Conservation (phyloP, 2,329 filamentous ascomycete species). For the Neonectria punicea region DNA sequence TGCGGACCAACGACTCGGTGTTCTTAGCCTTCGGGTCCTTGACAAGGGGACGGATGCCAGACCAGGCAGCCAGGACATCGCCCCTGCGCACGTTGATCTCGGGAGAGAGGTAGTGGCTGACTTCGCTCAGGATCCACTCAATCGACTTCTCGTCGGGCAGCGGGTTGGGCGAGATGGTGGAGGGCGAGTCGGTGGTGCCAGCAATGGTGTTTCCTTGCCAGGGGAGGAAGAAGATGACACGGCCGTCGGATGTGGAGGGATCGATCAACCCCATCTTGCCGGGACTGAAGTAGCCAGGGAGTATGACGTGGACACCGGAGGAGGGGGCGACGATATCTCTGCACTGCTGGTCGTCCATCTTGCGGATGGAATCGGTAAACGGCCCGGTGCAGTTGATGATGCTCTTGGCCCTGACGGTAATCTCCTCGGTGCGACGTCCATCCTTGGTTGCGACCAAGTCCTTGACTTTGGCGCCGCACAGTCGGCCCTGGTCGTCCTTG, state of each 20-base stretch:
- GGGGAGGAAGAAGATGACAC: constrained; percentile 92
- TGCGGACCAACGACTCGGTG: constrained; percentile 87
- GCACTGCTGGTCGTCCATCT: constrained; percentile 79
- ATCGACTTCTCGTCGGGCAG: constrained; percentile 86
- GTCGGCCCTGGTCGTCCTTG: constrained; percentile 77
- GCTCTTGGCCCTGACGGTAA: constrained; percentile 80
- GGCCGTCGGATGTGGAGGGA: constrained; percentile 85
- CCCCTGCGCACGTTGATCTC: constrained; percentile 87
- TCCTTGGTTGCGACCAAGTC: constrained; percentile 75
- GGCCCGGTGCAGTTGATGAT: constrained; percentile 91
- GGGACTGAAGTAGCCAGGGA: constrained; percentile 88
- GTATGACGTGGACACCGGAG: constrained; percentile 86
- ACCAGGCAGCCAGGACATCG: constrained; percentile 91
- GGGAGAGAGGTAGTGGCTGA: constrained; percentile 82
- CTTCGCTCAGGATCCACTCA: constrained; percentile 86
- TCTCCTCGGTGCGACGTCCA: constrained; percentile 67
- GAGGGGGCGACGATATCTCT: constrained; percentile 86
- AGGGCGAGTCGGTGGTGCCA: constrained; percentile 85
- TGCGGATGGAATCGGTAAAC: constrained; percentile 86
- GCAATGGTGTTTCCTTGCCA: constrained; percentile 95
- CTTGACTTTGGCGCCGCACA: constrained; percentile 79
- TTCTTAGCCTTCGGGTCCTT: constrained; percentile 87
- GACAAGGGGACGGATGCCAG: constrained; percentile 86
- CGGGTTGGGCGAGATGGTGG: constrained; percentile 77
- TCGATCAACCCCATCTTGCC: constrained; percentile 90